A percentile compares a stretch with the other conserved stretches of the same genome.
Conservation (phyloP, 2,329 filamentous ascomycete genomes). For the Cercospora janseana region DNA sequence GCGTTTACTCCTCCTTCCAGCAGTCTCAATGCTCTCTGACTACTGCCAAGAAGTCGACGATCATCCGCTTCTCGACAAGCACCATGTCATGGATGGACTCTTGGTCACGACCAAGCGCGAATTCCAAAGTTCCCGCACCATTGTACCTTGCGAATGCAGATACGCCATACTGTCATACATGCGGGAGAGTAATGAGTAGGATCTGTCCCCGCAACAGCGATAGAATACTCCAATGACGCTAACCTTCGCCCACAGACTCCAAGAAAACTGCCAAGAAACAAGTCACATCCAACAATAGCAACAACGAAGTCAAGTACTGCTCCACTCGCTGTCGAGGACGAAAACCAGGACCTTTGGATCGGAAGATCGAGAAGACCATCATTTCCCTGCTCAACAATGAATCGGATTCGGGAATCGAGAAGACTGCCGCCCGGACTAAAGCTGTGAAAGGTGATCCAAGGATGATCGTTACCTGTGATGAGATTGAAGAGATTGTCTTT, state of each 20-base stretch:
- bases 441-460: constrained; percentile 52
- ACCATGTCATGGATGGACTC: constrained; percentile 54
- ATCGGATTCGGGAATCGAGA: constrained; percentile 36
- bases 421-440: constrained; percentile 36
- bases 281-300: constrained; percentile 9
- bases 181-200: constrained; percentile 55
- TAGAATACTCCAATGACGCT: background rate
- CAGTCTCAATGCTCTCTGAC: background rate
- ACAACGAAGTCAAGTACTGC: constrained; percentile 54
- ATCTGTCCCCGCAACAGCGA: background rate
- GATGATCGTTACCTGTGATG: constrained; percentile 50
- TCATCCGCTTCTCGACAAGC: constrained; percentile 47
- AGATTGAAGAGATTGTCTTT: constrained; percentile 54
- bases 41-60: constrained; percentile 48
- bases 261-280: constrained; percentile 31
- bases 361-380: constrained; percentile 54
- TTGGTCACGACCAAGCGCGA: constrained; percentile 32
- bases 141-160: constrained; percentile 52
- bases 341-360: constrained; percentile 47
- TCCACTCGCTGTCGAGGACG: constrained; percentile 54
- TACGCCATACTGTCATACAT: constrained; percentile 57
- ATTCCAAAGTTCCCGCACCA: constrained; percentile 29
- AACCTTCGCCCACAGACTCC: constrained; percentile 9
- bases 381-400: constrained; percentile 42
- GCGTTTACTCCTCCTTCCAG: background rate